phyloP scores from a whole-genome alignment of 2,329 filamentous ascomycete genomes.

The Botrytis hyacinthi region DNA sequence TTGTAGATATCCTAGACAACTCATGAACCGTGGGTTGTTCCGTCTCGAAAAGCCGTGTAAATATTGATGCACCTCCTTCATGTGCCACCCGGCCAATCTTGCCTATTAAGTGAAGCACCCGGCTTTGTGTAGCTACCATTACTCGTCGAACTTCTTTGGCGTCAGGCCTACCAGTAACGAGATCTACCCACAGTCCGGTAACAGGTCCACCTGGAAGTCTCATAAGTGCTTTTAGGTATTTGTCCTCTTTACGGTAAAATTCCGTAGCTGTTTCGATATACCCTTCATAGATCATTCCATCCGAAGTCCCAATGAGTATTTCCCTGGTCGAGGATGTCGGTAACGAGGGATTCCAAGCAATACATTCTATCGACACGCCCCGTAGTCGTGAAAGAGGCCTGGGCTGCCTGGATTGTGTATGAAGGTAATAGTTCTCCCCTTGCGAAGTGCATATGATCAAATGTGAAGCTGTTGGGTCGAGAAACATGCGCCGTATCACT shows the following conservation, averaged over 20 bases:
- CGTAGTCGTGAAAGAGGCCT: conserved; percentile 79
- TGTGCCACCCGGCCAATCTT: conserved; percentile 68
- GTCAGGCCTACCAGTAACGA: conserved; percentile 54
- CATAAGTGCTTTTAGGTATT: conserved; percentile 81
- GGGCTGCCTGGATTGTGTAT: conserved; percentile 88
- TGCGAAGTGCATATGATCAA: conserved; percentile 86
- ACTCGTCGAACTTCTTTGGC: conserved; percentile 69
- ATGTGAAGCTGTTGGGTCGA: conserved; percentile 94
- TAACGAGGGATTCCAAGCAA: conserved; percentile 92
- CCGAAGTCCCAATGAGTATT: conserved; percentile 86
- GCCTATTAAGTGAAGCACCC: conserved; percentile 78
- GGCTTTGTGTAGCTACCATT: conserved; percentile 74
- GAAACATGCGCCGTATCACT: conserved; percentile 92
- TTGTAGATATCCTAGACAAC: conserved; percentile 56
- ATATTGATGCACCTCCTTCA: conserved; percentile 82
- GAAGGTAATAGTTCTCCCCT: conserved; percentile 96
- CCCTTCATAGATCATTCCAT: conserved; percentile 91
- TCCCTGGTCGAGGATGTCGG: conserved; percentile 93
- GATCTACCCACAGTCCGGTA: conserved; percentile 82
- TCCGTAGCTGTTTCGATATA: conserved; percentile 93
- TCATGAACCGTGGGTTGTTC: conserved; percentile 80
- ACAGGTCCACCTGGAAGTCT: conserved; percentile 80
- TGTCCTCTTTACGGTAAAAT: conserved; percentile 93
- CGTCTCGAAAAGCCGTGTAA: conserved; percentile 81
- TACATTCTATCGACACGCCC: conserved; percentile 80